These are phyloP conservation scores for Cystobasidium tubakii DNA, from an alignment of 768 basidiomycete genomes.

Conservation along the genomic window DNA sequence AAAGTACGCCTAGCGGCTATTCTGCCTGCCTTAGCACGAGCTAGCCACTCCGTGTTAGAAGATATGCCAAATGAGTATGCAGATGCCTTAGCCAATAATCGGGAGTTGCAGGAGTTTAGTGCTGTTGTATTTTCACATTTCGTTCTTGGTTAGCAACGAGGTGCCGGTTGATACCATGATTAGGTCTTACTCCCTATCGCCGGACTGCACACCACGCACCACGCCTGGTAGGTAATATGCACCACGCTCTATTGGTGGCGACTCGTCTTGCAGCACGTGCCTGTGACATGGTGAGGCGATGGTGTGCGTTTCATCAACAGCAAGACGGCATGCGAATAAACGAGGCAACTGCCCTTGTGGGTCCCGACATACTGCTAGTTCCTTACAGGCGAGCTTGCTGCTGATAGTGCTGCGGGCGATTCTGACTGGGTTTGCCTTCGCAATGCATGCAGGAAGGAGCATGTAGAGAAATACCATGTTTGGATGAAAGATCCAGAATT, in stretches of 20 bases:
- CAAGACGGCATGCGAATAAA: constrained; percentile 60
- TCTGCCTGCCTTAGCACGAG: constrained; percentile 70
- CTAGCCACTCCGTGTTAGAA: constrained; percentile 64
- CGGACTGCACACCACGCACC: no score
- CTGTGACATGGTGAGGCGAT: no score
- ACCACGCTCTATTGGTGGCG: no score
- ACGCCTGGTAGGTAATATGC: no score
- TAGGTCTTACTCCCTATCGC: no score
- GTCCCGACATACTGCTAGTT: constrained; percentile 65
- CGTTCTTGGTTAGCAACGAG: constrained; percentile 1
- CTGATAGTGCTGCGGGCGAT: not conserved
- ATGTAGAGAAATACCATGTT: constrained; percentile 70
- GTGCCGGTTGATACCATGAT: no score
- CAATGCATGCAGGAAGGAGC: constrained; percentile 49
- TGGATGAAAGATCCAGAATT: constrained; percentile 81
- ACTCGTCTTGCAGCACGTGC: no score
- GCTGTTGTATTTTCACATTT: constrained; percentile 60
- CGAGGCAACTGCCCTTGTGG: constrained; percentile 61
- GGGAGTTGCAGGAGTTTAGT: constrained; percentile 64
- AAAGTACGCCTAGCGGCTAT: constrained; percentile 69
- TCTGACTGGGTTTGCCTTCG: not conserved
- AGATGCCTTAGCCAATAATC: constrained; percentile 58
- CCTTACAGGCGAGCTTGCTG: constrained; percentile 60
- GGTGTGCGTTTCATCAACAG: not conserved
- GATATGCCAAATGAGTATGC: constrained; percentile 71